Percentiles rank a stretch among this genome's conserved stretches.
Evolutionary conservation across 2,329 filamentous ascomycete species (phyloP).

Genomic region (Pyrenophora seminiperda): DNA sequence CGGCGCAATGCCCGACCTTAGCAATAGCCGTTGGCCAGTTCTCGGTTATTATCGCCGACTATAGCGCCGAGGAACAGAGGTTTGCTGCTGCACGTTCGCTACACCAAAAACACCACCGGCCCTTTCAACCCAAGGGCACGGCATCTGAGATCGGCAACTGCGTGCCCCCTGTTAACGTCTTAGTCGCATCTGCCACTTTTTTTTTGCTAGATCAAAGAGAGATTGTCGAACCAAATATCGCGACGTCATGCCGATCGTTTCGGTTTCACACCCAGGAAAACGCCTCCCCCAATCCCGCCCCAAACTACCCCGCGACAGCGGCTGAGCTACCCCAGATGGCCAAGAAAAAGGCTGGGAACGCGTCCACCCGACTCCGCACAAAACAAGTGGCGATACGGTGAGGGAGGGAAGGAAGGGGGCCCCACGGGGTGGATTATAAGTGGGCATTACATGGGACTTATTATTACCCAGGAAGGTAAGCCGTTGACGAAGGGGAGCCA

Average conservation of each 20-base stretch:
- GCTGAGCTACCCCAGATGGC: conserved; percentile 23
- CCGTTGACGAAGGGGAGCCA: conserved; percentile 8
- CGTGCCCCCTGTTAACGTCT: conserved; percentile 2
- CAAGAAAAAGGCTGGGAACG: conserved; percentile 4
- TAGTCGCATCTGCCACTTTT: not conserved
- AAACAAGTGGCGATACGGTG: conserved; percentile 10
- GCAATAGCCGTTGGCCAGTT: no score
- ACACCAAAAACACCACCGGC: conserved; percentile 1
- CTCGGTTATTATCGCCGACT: not conserved
- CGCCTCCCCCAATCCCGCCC: conserved; percentile 14
- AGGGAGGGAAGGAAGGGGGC: no score
- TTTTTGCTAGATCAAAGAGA: no score
- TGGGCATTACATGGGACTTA: not conserved
- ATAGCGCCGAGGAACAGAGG: not conserved
- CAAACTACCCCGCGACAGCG: conserved; percentile 28
- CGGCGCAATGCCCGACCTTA: no score
- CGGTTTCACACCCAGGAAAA: conserved; percentile 6
- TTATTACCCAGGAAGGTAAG: conserved; percentile 14
- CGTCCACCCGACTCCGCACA: conserved; percentile 14
- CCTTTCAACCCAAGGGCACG: conserved; percentile 4
- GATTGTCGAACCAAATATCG: conserved; percentile 16
- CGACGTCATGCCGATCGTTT: conserved; percentile 14
- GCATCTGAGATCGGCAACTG: conserved; percentile 17
- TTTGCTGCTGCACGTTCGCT: not conserved
- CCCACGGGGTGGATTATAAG: not conserved